Conservation (phyloP, 306 rosid genomes). For the Canavalia gladiata region DNA sequence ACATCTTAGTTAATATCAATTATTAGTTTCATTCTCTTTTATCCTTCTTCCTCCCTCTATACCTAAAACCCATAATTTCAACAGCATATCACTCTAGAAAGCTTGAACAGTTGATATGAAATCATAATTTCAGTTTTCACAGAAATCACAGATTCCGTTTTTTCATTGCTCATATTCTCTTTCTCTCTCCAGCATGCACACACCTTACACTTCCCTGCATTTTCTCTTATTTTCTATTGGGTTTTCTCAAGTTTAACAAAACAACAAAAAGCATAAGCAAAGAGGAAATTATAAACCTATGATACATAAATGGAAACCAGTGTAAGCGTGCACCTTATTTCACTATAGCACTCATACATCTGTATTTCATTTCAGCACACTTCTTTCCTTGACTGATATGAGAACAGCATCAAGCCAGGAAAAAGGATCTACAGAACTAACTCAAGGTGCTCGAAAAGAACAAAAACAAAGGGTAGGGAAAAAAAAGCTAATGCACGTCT, state of each 20-base stretch:
- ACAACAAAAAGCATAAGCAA: conserved; percentile 44
- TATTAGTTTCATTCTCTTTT: too few species aligned
- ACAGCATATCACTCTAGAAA: too few species aligned
- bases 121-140: too few species aligned
- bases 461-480: not conserved
- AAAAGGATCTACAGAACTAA: not conserved
- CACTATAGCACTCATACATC: conserved; percentile 19
- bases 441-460: not conserved
- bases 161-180: too few species aligned
- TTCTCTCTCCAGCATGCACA: too few species aligned
- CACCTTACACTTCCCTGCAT: too few species aligned
- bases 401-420: conserved; percentile 6
- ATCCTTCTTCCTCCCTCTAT: too few species aligned
- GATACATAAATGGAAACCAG: conserved; percentile 15
- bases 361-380: conserved; percentile 16
- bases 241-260: not conserved
- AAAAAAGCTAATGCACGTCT: not conserved
- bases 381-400: conserved; percentile 21
- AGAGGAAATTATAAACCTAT: not conserved
- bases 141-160: too few species aligned
- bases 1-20: too few species aligned
- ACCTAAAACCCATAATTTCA: too few species aligned
- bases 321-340: conserved; percentile 15
- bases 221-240: too few species aligned
- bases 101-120: too few species aligned